A percentile compares a stretch with the other conserved stretches of the same genome.
phyloP scores from a whole-genome alignment of 2,329 filamentous ascomycete species.

The Colletotrichum godetiae region DNA sequence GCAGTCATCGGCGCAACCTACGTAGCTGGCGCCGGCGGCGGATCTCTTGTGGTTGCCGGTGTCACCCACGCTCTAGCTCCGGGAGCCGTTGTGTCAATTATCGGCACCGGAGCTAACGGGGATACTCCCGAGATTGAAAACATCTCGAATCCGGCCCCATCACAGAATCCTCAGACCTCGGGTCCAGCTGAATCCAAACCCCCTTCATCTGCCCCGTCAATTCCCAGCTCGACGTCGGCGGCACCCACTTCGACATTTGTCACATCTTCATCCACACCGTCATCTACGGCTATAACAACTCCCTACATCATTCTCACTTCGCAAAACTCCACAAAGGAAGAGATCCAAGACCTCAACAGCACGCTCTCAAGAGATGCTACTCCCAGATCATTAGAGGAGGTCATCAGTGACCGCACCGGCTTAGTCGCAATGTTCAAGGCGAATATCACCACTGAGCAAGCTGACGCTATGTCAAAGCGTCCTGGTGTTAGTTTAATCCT shows the following conservation, averaged over 20 bases:
- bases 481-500: neutral
- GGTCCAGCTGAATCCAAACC: neutral
- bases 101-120: neutral
- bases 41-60: neutral
- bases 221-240: neutral
- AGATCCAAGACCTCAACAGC: neutral
- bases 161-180: neutral
- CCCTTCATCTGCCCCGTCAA: neutral
- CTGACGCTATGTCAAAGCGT: neutral
- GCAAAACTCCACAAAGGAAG: neutral
- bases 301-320: neutral
- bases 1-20: constrained; percentile 16
- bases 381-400: neutral
- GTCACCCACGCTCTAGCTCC: neutral
- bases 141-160: neutral
- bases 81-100: constrained; percentile 9
- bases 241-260: neutral
- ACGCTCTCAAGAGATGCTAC: neutral
- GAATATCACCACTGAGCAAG: neutral
- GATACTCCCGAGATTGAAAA: constrained; percentile 18
- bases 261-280: neutral
- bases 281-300: neutral
- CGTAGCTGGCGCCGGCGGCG: constrained; percentile 1
- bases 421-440: constrained; percentile 14
- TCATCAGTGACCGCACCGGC: constrained; percentile 11